Percentiles rank a stretch among this genome's conserved stretches.
Conservation (phyloP, 768 basidiomycete species). For the Pleurotus eryngii region DNA sequence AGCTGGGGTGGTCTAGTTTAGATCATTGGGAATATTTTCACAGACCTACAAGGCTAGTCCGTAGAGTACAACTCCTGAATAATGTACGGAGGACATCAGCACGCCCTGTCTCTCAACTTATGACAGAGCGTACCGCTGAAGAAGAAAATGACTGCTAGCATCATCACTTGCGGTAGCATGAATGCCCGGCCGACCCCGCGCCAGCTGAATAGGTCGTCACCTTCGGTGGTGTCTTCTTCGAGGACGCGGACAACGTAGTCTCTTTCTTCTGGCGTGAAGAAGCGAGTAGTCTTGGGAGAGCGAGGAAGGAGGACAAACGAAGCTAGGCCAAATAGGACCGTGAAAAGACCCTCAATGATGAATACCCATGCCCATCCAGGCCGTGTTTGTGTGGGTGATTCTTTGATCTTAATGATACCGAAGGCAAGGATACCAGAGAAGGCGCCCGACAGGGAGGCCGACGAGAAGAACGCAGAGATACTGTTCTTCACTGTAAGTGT, state of each 20-base stretch:
- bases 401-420: constrained; percentile 40
- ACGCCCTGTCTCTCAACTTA: neutral
- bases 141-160: constrained; percentile 50
- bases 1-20: constrained; percentile 33
- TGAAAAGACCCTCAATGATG: constrained; percentile 54
- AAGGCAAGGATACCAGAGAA: constrained; percentile 69
- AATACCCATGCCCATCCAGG: constrained; percentile 13
- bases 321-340: constrained; percentile 49
- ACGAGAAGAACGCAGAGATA: constrained; percentile 46
- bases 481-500: constrained; percentile 20
- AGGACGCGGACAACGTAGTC: constrained; percentile 38
- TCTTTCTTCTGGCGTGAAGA: constrained; percentile 50
- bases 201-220: constrained; percentile 52
- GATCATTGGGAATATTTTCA: neutral
- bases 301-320: constrained; percentile 25
- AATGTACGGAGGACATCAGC: neutral
- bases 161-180: constrained; percentile 50
- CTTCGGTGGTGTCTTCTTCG: constrained; percentile 32
- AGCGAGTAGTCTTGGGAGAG: constrained; percentile 39
- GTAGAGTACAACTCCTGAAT: constrained; percentile 23
- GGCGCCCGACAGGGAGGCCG: constrained; percentile 57
- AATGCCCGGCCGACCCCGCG: constrained; percentile 46
- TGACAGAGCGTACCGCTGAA: constrained; percentile 37
- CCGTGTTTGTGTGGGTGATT: no score
- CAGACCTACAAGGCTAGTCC: constrained; percentile 44